Evolutionary conservation across 345 rosid species (phyloP).

Genomic region (Passiflora organensis): DNA sequence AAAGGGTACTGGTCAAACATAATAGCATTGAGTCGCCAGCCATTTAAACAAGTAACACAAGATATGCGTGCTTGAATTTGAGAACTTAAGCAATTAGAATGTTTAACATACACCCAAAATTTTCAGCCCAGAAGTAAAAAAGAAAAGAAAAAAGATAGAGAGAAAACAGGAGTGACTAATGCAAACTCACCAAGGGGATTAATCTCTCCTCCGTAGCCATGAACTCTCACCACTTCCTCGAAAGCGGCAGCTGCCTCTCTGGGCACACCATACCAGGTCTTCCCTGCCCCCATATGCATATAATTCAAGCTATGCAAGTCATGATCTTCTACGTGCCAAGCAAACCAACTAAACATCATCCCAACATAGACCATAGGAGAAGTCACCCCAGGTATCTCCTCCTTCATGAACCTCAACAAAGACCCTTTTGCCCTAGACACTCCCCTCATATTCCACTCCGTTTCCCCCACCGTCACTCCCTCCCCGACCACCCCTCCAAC

Average conservation of each 20-base stretch:
- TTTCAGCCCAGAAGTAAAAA: no score
- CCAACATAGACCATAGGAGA: conserved; percentile 97
- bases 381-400: conserved; percentile 97
- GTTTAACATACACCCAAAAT: no score
- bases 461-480: conserved; percentile 67
- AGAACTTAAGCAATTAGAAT: not conserved
- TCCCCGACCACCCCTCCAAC: conserved; percentile 45
- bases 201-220: conserved; percentile 89
- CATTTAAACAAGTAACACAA: not conserved
- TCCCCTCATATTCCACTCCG: conserved; percentile 94
- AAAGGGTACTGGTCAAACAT: no score
- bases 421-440: conserved; percentile 91
- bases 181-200: conserved; percentile 83
- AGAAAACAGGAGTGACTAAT: conserved; percentile 26
- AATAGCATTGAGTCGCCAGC: no score
- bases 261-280: conserved; percentile 99
- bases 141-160: conserved; percentile 1
- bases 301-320: conserved; percentile 97
- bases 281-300: conserved; percentile 91
- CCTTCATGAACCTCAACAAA: conserved; percentile 90
- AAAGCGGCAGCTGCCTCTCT: conserved; percentile 86
- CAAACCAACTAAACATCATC: conserved; percentile 99
- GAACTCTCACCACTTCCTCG: conserved; percentile 93
- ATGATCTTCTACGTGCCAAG: conserved; percentile 99
- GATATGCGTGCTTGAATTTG: not conserved